Percentiles rank a stretch among this genome's conserved stretches.
phyloP scores from a whole-genome alignment of 768 basidiomycete species.

The Kwoniella newhampshirensis region DNA sequence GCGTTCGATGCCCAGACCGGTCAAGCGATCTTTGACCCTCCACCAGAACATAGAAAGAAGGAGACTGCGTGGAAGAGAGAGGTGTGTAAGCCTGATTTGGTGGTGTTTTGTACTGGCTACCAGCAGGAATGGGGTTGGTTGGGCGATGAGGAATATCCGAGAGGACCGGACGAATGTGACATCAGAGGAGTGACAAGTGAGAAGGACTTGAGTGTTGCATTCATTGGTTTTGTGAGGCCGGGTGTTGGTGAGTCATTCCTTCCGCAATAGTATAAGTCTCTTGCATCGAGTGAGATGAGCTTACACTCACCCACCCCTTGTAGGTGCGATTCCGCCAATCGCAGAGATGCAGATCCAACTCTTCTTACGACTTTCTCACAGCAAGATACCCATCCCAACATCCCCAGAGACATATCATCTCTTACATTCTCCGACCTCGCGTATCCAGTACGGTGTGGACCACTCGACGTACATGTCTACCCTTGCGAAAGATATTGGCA shows the following conservation, averaged over 20 bases:
- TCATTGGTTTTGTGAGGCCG: slow-evolving; percentile 63
- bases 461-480: slow-evolving; percentile 62
- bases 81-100: slow-evolving; percentile 38
- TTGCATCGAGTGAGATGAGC: not conserved
- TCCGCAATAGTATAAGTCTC: not conserved
- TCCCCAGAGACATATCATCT: slow-evolving; percentile 61
- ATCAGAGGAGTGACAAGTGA: slow-evolving; percentile 40
- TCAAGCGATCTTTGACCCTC: slow-evolving; percentile 57
- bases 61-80: slow-evolving; percentile 40
- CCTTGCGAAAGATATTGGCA: slow-evolving; percentile 62
- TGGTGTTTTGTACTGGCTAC: slow-evolving; percentile 53
- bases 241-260: slow-evolving; percentile 59
- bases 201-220: slow-evolving; percentile 59
- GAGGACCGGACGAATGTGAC: slow-evolving; percentile 44
- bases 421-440: slow-evolving; percentile 58
- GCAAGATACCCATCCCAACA: slow-evolving; percentile 55
- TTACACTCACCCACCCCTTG: not conserved
- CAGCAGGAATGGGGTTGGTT: slow-evolving; percentile 49
- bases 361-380: slow-evolving; percentile 58
- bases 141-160: slow-evolving; percentile 41
- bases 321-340: slow-evolving; percentile 61
- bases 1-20: slow-evolving; percentile 56
- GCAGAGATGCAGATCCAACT: slow-evolving; percentile 65
- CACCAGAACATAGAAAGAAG: slow-evolving; percentile 54
- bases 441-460: slow-evolving; percentile 66